These are phyloP conservation scores for Yarrowia hollandica DNA, from an alignment of 805 yeast species.

Conservation along the genomic window DNA sequence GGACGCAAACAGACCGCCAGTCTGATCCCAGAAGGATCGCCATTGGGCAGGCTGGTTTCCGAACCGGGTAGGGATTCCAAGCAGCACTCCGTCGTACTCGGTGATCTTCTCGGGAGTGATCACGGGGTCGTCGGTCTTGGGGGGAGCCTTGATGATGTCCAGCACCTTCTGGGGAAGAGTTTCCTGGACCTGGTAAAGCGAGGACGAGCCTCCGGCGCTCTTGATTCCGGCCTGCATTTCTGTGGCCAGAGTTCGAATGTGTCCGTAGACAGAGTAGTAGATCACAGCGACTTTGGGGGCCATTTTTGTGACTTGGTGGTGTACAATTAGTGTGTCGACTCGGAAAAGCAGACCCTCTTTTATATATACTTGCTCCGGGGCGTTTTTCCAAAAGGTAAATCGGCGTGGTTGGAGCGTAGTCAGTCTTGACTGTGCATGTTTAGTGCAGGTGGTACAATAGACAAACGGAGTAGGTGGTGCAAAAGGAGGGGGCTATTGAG, in stretches of 20 bases:
- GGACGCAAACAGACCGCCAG: constrained; percentile 73
- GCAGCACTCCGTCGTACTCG: constrained; percentile 69
- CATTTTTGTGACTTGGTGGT: neutral
- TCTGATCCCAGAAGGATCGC: constrained; percentile 71
- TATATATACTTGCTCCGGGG: neutral
- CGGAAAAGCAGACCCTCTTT: neutral
- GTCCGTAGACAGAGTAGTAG: constrained; percentile 81
- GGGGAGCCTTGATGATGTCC: constrained; percentile 62
- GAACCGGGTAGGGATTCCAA: constrained; percentile 80
- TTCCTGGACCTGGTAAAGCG: constrained; percentile 77
- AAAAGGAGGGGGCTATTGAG: too few relatives aligned
- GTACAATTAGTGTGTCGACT: too few relatives aligned
- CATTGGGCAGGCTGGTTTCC: constrained; percentile 78
- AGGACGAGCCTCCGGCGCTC: constrained; percentile 66
- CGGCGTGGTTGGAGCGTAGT: neutral
- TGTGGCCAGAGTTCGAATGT: constrained; percentile 67
- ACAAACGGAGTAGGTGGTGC: too few relatives aligned
- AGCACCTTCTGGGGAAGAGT: constrained; percentile 66
- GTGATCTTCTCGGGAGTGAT: constrained; percentile 58
- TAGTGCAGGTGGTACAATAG: too few relatives aligned
- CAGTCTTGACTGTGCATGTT: constrained; percentile 8
- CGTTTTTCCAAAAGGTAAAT: neutral
- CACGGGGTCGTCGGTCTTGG: constrained; percentile 50
- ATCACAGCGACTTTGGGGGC: constrained; percentile 65
- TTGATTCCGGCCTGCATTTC: constrained; percentile 67